These are phyloP conservation scores for Isochrysis galbana DNA, from an alignment of 78 protist species.

Conservation along the genomic window DNA sequence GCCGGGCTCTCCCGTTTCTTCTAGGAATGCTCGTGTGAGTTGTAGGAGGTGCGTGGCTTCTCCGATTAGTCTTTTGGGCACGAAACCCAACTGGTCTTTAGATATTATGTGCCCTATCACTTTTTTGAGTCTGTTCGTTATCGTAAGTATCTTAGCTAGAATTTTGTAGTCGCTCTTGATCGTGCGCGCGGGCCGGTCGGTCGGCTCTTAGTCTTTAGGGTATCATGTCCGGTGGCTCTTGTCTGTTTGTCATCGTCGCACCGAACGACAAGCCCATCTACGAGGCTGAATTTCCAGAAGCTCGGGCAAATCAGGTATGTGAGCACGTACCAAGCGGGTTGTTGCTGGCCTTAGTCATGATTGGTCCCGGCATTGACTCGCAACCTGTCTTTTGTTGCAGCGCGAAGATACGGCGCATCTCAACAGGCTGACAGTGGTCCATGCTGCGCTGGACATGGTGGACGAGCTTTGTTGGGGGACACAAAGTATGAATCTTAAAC, in stretches of 20 bases:
- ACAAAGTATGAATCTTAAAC: constrained; percentile 41
- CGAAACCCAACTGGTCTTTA: too few species aligned
- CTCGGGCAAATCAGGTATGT: too few species aligned
- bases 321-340: neutral
- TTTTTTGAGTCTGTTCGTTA: too few species aligned
- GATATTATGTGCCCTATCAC: too few species aligned
- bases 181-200: too few species aligned
- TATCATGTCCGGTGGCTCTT: neutral
- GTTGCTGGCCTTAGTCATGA: neutral
- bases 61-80: too few species aligned
- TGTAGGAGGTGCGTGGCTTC: too few species aligned
- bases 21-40: too few species aligned
- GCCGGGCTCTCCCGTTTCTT: too few species aligned
- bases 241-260: neutral
- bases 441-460: constrained; percentile 66
- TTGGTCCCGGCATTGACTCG: neutral
- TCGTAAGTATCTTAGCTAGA: too few species aligned
- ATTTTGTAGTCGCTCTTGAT: too few species aligned
- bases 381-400: neutral
- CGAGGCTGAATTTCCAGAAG: neutral
- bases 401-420: constrained; percentile 17
- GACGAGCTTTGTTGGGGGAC: constrained; percentile 73
- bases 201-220: too few species aligned
- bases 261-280: neutral
- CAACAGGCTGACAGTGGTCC: constrained; percentile 54